These are phyloP conservation scores for Lachnum nothofagi DNA, from an alignment of 2,329 filamentous ascomycete species.

Conservation along the genomic window DNA sequence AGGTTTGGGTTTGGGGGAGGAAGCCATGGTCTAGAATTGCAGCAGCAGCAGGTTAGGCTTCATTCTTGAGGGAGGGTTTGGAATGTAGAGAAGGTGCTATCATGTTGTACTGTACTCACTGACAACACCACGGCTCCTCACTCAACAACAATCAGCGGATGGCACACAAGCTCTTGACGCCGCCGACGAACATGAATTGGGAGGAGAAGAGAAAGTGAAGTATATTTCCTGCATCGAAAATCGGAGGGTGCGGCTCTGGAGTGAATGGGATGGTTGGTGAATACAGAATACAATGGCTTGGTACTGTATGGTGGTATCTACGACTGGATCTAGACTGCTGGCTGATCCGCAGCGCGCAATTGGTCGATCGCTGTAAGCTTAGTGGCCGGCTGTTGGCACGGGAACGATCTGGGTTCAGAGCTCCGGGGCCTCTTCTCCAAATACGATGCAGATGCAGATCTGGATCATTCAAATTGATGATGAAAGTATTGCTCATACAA, in stretches of 20 bases:
- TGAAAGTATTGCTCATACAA: too few species aligned
- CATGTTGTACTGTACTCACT: not conserved
- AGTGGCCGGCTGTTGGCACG: not conserved
- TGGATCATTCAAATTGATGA: too few species aligned
- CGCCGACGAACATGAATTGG: not conserved
- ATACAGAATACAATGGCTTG: too few species aligned
- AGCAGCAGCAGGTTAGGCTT: slow-evolving; percentile 4
- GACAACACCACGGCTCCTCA: not conserved
- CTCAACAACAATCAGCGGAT: slow-evolving; percentile 2
- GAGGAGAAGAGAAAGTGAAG: not conserved
- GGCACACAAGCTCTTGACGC: slow-evolving; percentile 2
- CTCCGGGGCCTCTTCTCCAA: too few species aligned
- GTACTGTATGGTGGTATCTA: too few species aligned
- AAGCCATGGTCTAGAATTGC: slow-evolving; percentile 9
- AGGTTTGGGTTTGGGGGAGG: slow-evolving; percentile 6
- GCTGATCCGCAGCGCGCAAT: not conserved
- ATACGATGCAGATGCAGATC: too few species aligned
- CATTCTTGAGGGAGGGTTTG: not conserved
- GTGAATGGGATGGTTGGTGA: not conserved
- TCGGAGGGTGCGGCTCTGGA: not conserved
- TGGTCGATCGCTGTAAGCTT: not conserved
- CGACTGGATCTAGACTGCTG: not conserved
- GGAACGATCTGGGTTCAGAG: not conserved
- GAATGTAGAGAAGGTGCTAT: slow-evolving; percentile 3
- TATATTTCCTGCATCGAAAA: not conserved